phyloP scores from a whole-genome alignment of 148 eudicot genomes.

The Vaccinium macrocarpon region DNA sequence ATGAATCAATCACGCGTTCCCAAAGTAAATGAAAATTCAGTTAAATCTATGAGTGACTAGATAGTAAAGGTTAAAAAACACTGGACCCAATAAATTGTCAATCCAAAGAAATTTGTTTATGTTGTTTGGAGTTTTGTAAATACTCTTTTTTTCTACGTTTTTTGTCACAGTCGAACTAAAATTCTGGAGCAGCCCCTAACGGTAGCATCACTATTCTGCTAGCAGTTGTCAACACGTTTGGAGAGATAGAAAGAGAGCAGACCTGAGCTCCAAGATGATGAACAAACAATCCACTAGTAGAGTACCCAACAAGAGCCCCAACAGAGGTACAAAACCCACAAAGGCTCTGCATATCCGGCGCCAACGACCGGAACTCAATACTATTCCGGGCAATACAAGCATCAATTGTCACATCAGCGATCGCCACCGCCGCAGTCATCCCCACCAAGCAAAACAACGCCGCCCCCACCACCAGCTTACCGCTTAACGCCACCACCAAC shows the following conservation, averaged over 20 bases:
- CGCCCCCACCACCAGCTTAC: conserved; percentile 23
- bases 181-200: neutral
- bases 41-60: no score
- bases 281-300: conserved; percentile 51
- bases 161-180: no score
- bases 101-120: no score
- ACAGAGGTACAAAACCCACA: conserved; percentile 45
- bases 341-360: conserved; percentile 65
- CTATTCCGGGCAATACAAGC: conserved; percentile 64
- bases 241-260: neutral
- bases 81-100: no score
- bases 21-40: no score
- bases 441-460: conserved; percentile 52
- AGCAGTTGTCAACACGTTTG: neutral
- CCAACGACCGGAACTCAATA: conserved; percentile 45
- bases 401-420: conserved; percentile 52
- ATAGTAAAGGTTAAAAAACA: no score
- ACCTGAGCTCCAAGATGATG: conserved; percentile 74
- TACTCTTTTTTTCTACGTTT: no score
- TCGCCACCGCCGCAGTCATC: conserved; percentile 36
- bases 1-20: no score
- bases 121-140: no score
- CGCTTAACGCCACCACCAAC: conserved; percentile 27
- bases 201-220: neutral
- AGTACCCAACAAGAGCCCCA: conserved; percentile 57